phyloP scores from a whole-genome alignment of 1,284 basidiomycete genomes.

The Puccinia horiana region DNA sequence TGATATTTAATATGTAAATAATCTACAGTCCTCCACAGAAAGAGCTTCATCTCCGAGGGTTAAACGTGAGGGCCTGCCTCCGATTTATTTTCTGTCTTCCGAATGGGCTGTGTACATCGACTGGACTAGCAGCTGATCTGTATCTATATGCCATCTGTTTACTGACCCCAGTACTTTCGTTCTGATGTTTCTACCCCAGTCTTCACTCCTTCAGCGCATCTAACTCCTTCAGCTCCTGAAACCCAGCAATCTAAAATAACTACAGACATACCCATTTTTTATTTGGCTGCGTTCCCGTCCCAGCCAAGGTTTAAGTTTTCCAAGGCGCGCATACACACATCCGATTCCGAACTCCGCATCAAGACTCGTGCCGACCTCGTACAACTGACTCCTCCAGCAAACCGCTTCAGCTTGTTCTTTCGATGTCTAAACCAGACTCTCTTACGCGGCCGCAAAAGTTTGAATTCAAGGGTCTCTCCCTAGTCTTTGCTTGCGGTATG shows the following conservation, averaged over 20 bases:
- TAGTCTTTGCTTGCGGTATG: conserved; percentile 49
- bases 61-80: not conserved
- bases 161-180: not conserved
- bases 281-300: too few species aligned
- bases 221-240: too few species aligned
- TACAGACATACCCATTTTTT: too few species aligned
- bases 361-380: not conserved
- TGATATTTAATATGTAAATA: too few species aligned
- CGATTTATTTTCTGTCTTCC: not conserved
- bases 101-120: not conserved
- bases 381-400: not conserved
- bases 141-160: not conserved
- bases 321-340: too few species aligned
- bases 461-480: conserved; percentile 23
- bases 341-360: not conserved
- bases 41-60: too few species aligned
- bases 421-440: not conserved
- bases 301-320: too few species aligned
- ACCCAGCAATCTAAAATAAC: too few species aligned
- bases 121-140: not conserved
- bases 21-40: too few species aligned
- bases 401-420: too few species aligned
- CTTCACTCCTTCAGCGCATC: too few species aligned
- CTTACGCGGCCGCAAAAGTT: not conserved
- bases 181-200: too few species aligned